phyloP scores from a whole-genome alignment of 2,329 filamentous ascomycete species.

The Pseudocercospora cruenta region DNA sequence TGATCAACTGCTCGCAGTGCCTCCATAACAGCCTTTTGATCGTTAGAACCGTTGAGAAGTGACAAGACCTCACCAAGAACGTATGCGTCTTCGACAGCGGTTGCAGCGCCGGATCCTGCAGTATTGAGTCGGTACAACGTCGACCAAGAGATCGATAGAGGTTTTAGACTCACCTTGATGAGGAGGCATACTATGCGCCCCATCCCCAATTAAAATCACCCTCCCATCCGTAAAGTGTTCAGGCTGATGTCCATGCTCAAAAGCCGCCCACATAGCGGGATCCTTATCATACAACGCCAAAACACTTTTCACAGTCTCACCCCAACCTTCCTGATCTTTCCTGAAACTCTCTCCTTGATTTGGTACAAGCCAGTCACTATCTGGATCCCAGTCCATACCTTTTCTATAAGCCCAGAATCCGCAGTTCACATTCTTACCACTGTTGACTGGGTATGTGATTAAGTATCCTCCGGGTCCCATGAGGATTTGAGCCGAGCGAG shows the following conservation, averaged over 20 bases:
- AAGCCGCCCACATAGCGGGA: conserved; percentile 53
- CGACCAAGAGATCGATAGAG: too few species aligned
- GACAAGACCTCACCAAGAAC: conserved; percentile 35
- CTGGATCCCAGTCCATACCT: conserved; percentile 34
- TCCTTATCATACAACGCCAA: conserved; percentile 45
- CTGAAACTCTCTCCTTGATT: conserved; percentile 47
- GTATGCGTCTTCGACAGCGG: conserved; percentile 61
- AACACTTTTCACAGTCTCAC: conserved; percentile 44
- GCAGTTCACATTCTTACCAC: conserved; percentile 61
- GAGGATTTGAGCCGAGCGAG: conserved; percentile 29
- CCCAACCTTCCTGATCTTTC: conserved; percentile 49
- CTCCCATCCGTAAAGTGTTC: conserved; percentile 44
- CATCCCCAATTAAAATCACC: conserved; percentile 67
- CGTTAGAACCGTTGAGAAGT: not conserved
- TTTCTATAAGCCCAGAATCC: conserved; percentile 47
- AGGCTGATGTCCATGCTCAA: conserved; percentile 45
- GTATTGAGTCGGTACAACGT: not conserved
- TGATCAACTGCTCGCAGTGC: conserved; percentile 28
- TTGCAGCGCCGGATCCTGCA: conserved; percentile 52
- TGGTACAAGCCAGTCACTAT: conserved; percentile 45
- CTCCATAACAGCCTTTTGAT: conserved; percentile 18
- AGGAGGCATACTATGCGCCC: conserved; percentile 67
- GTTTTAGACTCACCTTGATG: conserved; percentile 56
- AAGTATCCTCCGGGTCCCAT: conserved; percentile 61
- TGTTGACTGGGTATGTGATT: conserved; percentile 64